Conservation (phyloP, 108 stramenopile genomes). For the Cyclotella atomus region DNA sequence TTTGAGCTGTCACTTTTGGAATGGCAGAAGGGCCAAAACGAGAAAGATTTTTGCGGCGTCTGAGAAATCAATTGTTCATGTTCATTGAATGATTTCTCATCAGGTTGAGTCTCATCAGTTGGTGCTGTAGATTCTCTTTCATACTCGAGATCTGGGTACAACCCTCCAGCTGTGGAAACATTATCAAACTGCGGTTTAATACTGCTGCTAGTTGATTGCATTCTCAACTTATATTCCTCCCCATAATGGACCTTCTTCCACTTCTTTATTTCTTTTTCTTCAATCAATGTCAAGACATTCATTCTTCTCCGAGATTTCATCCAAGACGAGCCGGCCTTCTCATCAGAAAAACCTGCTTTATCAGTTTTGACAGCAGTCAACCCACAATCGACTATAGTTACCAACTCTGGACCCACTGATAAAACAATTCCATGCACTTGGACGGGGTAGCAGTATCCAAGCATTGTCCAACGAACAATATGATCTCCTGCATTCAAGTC, state of each 20-base stretch:
- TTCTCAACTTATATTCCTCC: slow-evolving; percentile 33
- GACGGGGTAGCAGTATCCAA: slow-evolving; percentile 54
- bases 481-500: slow-evolving; percentile 56
- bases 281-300: slow-evolving; percentile 54
- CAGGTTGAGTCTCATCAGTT: neutral
- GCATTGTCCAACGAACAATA: slow-evolving; percentile 54
- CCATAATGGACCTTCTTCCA: slow-evolving; percentile 55
- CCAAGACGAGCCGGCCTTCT: slow-evolving; percentile 11
- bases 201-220: slow-evolving; percentile 18
- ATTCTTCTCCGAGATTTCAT: slow-evolving; percentile 44
- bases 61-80: neutral
- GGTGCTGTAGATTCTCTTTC: neutral
- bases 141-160: neutral
- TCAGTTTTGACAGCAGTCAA: slow-evolving; percentile 39
- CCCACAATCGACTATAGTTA: slow-evolving; percentile 67
- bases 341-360: slow-evolving; percentile 28
- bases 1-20: neutral
- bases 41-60: neutral
- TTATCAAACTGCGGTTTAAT: slow-evolving; percentile 11
- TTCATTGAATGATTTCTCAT: neutral
- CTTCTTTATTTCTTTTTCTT: slow-evolving; percentile 57
- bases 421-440: slow-evolving; percentile 68
- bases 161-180: neutral
- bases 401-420: slow-evolving; percentile 49
- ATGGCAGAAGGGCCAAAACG: slow-evolving; percentile 10